Evolutionary conservation across 192 early-diverging fungal genomes (phyloP), one percentile per base, ranked within the genome.

Genomic region (Backusella psychrophila): DNA sequence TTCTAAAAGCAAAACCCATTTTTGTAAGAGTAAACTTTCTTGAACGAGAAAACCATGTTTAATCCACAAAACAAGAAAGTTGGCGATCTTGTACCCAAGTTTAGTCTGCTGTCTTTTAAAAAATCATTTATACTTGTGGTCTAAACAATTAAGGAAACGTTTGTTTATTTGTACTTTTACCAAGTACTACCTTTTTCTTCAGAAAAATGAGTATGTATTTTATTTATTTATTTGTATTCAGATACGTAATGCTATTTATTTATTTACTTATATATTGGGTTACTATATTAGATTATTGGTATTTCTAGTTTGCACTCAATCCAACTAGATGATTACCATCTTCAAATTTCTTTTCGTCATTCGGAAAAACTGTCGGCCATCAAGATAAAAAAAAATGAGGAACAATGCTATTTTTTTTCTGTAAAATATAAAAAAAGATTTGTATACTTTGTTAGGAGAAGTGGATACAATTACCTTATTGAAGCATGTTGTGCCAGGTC

Each of bases 401-500:
- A 34, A 46, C 38, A 70, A 9, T 41, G 39, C 39, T 41, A 15
- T 23, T 11, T 66, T 34, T 66, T 34, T 66, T 29, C 23, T 66
- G 15, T 31, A 19, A 66, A 42, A 26, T 2, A 15, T 39, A 74
- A 41, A 44, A 41, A 65, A 66, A 29, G 21, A 69, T 38, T 9
- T 5, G 15, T 11, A 72, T 81, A 86, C 84, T 82, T 89, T 86
- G 66, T 80, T 86, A 21, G 86, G 86, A 38, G 83, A 79, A 3
- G 78, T 66, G 3, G 86, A 76, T 3, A 89, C 85, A 35, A 77
- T 81, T 4, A 82, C 88, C 49, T 84, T 85, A 72, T 89, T 86
- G 73, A 89, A 89, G 73, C 88, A 89, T 34, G 88, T 89, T 12
- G 88, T 89, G 2, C 76, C 80, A 17, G 88, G 86, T 70, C 87